Base-by-base conservation (phyloP, 768 basidiomycete species). In the Suillus hirtellus region DNA sequence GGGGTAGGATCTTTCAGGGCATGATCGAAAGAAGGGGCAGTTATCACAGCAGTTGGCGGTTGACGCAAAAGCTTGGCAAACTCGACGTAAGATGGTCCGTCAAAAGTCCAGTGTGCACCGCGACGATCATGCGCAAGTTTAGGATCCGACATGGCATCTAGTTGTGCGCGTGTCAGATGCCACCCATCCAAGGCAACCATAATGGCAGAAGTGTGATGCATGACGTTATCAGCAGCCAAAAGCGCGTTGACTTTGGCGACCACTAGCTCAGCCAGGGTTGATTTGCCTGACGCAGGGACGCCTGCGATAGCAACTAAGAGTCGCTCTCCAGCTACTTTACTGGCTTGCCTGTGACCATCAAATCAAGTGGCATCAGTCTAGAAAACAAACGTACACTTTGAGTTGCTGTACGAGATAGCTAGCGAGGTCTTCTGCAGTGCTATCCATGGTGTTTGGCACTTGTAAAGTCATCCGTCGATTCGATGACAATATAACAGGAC, bases 101-200 rank as follows among this genome's bases (percentile, higher is more conserved):
- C 89, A 70, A 98, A 98, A 2, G 95, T 97, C 90, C 94, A 96
- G 67, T 95, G 91, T 15, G 83, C 88, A 2, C 96, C 96, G 24
- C 95, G 85, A 53, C 93, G 76, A 63, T 89, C 89, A 67, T 90
- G 86, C 0, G 95, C 94, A 46, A 87, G 82, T 60, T 83, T 80
- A 0, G 95, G 89, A 72, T 97, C 87, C 15, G 86, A 85, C 71
- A 95, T 83, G 24, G 77, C 71, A 69, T 92, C 92, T 34, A 99
- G 84, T 66, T 92, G 86, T 4, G 86, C 83, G 27, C 93, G 86
- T 19, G 91, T 84, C 64, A 90, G 81, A 73, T 99, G 96, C 94
- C 95, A 99, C 12, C 96, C 96, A 71, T 98, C 96, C 44, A 95
- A 79, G 8, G 90, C 86, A 11, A 97, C 84, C 49, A 93, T 82